phyloP scores from a whole-genome alignment of 805 yeast genomes.

The Nakazawaea holstii region DNA sequence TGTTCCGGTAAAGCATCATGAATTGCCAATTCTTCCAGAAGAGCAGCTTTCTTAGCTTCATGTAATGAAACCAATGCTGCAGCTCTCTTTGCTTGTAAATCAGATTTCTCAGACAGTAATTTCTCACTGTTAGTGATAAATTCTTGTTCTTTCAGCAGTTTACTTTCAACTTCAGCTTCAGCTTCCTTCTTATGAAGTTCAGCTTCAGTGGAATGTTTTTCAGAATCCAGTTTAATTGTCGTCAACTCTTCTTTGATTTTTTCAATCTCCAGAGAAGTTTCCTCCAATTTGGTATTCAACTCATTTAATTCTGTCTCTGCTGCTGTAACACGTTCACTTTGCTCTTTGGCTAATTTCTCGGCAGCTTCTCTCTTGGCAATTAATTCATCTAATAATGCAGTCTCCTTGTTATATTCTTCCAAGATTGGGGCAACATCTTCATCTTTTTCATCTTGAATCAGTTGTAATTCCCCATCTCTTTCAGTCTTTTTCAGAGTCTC shows the following conservation, averaged over 20 bases:
- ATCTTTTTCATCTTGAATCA: slow-evolving; percentile 46
- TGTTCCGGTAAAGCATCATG: slow-evolving; percentile 49
- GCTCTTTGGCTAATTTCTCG: slow-evolving; percentile 38
- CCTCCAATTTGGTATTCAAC: slow-evolving; percentile 37
- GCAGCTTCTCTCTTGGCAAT: slow-evolving; percentile 43
- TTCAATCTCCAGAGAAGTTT: slow-evolving; percentile 35
- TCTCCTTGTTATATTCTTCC: slow-evolving; percentile 46
- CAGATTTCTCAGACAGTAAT: slow-evolving; percentile 37
- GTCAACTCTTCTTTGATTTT: slow-evolving; percentile 34
- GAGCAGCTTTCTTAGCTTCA: slow-evolving; percentile 29
- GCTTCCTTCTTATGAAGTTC: slow-evolving; percentile 10
- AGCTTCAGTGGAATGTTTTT: slow-evolving; percentile 21
- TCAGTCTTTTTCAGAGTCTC: slow-evolving; percentile 38
- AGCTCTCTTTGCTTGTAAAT: slow-evolving; percentile 34
- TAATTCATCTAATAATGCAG: slow-evolving; percentile 42
- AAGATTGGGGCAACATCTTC: slow-evolving; percentile 49
- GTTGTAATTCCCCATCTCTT: slow-evolving; percentile 40
- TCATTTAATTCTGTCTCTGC: slow-evolving; percentile 36
- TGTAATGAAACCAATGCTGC: slow-evolving; percentile 30
- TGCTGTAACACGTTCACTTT: slow-evolving; percentile 37
- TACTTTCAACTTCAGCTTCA: slow-evolving; percentile 18
- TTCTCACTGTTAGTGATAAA: slow-evolving; percentile 26
- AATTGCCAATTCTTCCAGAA: slow-evolving; percentile 39
- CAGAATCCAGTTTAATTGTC: slow-evolving; percentile 23
- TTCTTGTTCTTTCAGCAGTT: slow-evolving; percentile 22